These are phyloP conservation scores for Leishmania arabica DNA, from an alignment of 208 protist species.

Conservation along the genomic window DNA sequence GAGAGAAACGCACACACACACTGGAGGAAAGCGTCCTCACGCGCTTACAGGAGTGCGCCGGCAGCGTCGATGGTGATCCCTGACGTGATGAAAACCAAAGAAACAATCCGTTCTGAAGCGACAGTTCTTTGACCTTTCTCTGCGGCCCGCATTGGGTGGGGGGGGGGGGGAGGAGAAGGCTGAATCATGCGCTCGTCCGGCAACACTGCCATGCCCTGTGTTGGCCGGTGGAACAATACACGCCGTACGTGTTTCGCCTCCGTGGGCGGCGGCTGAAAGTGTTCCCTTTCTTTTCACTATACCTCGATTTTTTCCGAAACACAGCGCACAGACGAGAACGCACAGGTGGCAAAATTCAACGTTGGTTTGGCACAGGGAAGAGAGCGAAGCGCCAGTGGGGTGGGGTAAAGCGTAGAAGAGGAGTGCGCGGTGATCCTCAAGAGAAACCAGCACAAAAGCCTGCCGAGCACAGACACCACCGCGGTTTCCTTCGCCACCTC, in stretches of 20 bases:
- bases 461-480: not conserved
- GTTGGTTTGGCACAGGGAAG: not conserved
- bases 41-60: not conserved
- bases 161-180: not conserved
- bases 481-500: not conserved
- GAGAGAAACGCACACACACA: not conserved
- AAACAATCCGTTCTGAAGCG: not conserved
- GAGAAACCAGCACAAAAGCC: not conserved
- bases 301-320: not conserved
- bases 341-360: not conserved
- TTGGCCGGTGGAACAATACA: not conserved
- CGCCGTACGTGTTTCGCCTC: not conserved
- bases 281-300: not conserved
- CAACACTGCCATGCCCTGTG: not conserved
- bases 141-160: too few species aligned
- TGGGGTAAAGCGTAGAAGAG: not conserved
- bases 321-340: not conserved
- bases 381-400: not conserved
- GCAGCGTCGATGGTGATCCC: not conserved
- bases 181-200: not conserved
- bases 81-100: not conserved
- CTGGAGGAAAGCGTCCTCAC: not conserved
- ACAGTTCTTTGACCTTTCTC: too few species aligned
- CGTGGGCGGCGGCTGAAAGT: not conserved
- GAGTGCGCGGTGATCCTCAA: not conserved